Percentiles rank a stretch among this genome's conserved stretches.
Conservation (phyloP, 352 stramenopile genomes). For the Pythium brachiatum region DNA sequence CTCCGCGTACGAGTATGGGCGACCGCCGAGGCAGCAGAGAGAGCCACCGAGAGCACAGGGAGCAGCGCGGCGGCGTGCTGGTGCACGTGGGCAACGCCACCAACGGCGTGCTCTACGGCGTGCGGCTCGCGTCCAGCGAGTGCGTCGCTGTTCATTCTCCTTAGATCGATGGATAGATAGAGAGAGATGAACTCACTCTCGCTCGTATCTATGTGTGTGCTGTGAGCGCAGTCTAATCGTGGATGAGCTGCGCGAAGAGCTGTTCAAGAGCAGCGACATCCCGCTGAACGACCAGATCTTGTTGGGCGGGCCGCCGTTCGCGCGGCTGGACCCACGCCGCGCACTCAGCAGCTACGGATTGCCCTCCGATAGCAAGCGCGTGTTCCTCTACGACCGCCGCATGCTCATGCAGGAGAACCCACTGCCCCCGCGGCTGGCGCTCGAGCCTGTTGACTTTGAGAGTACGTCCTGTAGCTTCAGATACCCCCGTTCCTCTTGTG, state of each 20-base stretch:
- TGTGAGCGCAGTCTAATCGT: slow-evolving; percentile 48
- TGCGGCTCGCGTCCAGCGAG: slow-evolving; percentile 37
- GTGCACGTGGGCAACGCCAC: slow-evolving; percentile 31
- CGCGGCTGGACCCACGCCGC: slow-evolving; percentile 67
- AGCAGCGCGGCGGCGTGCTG: slow-evolving; percentile 22
- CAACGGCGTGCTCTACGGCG: slow-evolving; percentile 28
- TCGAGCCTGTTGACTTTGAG: slow-evolving; percentile 49
- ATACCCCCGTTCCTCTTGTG: too few relatives aligned
- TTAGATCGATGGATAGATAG: background rate
- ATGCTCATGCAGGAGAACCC: slow-evolving; percentile 69
- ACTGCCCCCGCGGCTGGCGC: slow-evolving; percentile 27
- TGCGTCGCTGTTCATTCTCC: slow-evolving; percentile 25
- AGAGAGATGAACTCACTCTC: background rate
- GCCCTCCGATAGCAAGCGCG: slow-evolving; percentile 48
- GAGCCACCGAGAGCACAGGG: background rate
- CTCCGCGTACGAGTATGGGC: slow-evolving; percentile 9
- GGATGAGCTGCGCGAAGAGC: slow-evolving; percentile 63
- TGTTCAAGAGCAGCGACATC: slow-evolving; percentile 57
- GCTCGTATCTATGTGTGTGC: background rate
- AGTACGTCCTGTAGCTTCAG: slow-evolving; percentile 18
- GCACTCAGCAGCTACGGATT: slow-evolving; percentile 68
- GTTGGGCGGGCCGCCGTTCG: slow-evolving; percentile 72
- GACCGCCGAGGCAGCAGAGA: slow-evolving; percentile 3
- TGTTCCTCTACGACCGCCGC: slow-evolving; percentile 84
- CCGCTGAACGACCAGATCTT: slow-evolving; percentile 75